Conservation (phyloP, 2,329 filamentous ascomycete genomes). For the Sporothrix variecibatus region DNA sequence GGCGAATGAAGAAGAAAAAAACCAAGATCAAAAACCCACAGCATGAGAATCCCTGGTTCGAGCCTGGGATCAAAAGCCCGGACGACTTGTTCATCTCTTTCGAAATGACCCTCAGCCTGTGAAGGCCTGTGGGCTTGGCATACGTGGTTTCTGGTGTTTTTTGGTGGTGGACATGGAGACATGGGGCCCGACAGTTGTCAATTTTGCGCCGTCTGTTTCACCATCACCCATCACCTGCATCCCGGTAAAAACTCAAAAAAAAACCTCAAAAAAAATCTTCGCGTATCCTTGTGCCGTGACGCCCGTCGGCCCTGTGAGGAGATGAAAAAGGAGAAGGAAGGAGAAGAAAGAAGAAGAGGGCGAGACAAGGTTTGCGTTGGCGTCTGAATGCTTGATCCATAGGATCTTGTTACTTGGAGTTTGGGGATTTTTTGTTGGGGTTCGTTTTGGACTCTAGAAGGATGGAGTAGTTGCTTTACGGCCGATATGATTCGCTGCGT, state of each 20-base stretch:
- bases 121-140: neutral
- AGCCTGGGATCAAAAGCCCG: neutral
- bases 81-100: neutral
- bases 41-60: neutral
- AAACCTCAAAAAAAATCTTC: neutral
- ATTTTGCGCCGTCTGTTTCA: constrained; percentile 21
- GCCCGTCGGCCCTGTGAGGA: neutral
- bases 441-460: neutral
- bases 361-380: neutral
- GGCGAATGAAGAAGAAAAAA: neutral
- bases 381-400: neutral
- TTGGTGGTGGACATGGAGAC: neutral
- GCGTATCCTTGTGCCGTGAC: neutral
- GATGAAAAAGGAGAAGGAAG: neutral
- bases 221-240: constrained; percentile 16
- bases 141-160: neutral
- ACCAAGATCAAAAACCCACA: neutral
- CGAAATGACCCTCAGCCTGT: neutral
- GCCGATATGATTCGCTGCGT: constrained; percentile 13
- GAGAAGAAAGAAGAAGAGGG: neutral
- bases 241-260: neutral
- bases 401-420: neutral
- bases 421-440: neutral
- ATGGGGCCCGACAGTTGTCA: neutral
- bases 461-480: neutral